Base-by-base conservation (phyloP, 2,329 filamentous ascomycete species). In the Cercospora brassicicola region DNA sequence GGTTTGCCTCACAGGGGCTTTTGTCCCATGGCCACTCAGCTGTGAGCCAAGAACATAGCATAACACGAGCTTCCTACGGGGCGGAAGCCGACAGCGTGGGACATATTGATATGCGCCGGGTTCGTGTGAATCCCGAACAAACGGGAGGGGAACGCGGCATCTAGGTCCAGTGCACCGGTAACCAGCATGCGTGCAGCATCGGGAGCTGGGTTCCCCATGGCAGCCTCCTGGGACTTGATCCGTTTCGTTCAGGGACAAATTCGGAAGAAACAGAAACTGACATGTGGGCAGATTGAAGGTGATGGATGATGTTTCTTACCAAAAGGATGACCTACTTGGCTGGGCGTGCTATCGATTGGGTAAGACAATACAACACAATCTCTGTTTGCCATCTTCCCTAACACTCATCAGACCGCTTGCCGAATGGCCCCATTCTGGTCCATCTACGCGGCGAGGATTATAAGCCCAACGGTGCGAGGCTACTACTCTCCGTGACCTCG, bases 341-440 rank as follows among this genome's bases (percentile, higher is more conserved):
- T 98, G 95, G 95, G 89, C 91, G 1, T 97, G 93, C 76, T 89
- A 96, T 73, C 86, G 93, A 45, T 86, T 98, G 23, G 59, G 59
- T 61, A 5, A 48, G 59, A 26, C 7, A 13, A 2, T n/a, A 28
- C 33, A 18, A 18, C 59, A 61, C 18, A 28, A 45, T 36, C 33
- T 45, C 18, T 26, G 7, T 11, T 45, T 9, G 36, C 11, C 33
- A 61, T 42, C 4, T 42, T 30, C 36, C 5, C 59, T 61, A 15
- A 61, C 23, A 20, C 26, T 23, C 23, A 56, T 30, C 23, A 42
- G 93, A 97, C 80, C 86, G 93, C 7, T 79, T 97, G 67, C 88
- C 88, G 68, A 82, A 86, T 36, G 94, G 95, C 0, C 91, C 91
- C 73, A 85, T 93, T 10, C 88, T 97, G 72, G 83, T 98, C 65